Percentiles rank a stretch among this genome's conserved stretches.
These are phyloP conservation scores for Jacaranda copaia DNA, from an alignment of 257 asterid species.

Conservation along the genomic window DNA sequence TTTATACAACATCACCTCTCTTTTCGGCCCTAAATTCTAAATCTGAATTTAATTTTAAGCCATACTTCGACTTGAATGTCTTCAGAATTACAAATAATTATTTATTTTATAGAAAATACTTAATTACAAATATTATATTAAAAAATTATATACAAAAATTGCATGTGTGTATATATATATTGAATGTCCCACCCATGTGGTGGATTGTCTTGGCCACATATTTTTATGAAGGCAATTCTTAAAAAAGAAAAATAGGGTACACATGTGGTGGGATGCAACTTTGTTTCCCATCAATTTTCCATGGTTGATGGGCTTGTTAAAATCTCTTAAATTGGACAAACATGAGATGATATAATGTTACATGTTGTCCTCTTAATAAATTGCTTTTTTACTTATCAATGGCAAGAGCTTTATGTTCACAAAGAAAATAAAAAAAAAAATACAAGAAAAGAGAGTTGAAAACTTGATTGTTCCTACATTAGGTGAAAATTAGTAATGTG, in stretches of 20 bases:
- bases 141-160: too few relatives aligned
- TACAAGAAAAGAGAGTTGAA: not conserved
- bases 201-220: slow-evolving; percentile 13
- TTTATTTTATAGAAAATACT: too few relatives aligned
- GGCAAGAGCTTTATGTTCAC: not conserved
- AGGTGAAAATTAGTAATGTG: not conserved
- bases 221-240: slow-evolving; percentile 6
- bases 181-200: slow-evolving; percentile 15
- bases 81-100: too few relatives aligned
- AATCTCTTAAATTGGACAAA: not conserved
- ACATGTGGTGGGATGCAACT: not conserved
- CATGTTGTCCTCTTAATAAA: not conserved
- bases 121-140: too few relatives aligned
- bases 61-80: too few relatives aligned
- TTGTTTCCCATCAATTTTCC: not conserved
- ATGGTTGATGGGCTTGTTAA: not conserved
- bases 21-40: too few relatives aligned
- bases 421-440: not conserved
- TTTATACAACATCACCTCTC: too few relatives aligned
- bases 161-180: not conserved
- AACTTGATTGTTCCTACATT: not conserved
- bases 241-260: not conserved
- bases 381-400: not conserved
- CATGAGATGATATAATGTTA: not conserved
- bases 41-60: too few relatives aligned